Evolutionary conservation across 495 filamentous ascomycete genomes (phyloP), one percentile per base, ranked within the genome.

Genomic region (Podospora pseudopauciseta): DNA sequence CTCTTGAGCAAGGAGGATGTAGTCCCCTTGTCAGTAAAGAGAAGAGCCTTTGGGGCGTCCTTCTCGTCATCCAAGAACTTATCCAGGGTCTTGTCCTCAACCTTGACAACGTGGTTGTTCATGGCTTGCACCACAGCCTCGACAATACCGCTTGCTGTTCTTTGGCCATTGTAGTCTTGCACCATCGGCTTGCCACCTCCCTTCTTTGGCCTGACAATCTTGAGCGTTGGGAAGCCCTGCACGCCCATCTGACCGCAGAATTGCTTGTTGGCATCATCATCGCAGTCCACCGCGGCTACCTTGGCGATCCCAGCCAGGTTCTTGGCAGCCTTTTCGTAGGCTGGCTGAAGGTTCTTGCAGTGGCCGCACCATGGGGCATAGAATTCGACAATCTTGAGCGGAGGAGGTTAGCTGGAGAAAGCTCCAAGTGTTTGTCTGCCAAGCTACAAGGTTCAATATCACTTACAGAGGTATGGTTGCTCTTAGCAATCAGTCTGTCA

Each of bases 331-430:
- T 97, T 96, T 74, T 97, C 95, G 80, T 92, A 99, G 64, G 92
- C 91, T 0, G 95, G 95, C 79, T 97, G 93, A 70, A 99, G 89
- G 79, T 90, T 97, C 77, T 97, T 83, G 81, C 95, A 99, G 77
- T 99, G 96, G 26, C 95, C 95, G 72, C 95, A 97, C 96, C 91
- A 97, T 49, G 92, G 93, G 7, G 92, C 92, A 73, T 96, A 97
- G 83, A 97, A 97, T 79, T 93, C 93, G 77, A 82, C 77, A 64
- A 86, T 81, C 84, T 86, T 56, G 27, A 62, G 18, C 20, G 23
- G 6, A 5, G 32, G 65, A 49, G 13, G 39, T 49, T 49, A 49
- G 39, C 15, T 49, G 7, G 1, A 16, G 39, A 49, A 49, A 49
- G 39, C 39, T 49, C 39, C 39, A 49, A 49, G 39, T 49, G 15